Conservation (phyloP, 441 rosid genomes). For the Gossypium davidsonii region DNA sequence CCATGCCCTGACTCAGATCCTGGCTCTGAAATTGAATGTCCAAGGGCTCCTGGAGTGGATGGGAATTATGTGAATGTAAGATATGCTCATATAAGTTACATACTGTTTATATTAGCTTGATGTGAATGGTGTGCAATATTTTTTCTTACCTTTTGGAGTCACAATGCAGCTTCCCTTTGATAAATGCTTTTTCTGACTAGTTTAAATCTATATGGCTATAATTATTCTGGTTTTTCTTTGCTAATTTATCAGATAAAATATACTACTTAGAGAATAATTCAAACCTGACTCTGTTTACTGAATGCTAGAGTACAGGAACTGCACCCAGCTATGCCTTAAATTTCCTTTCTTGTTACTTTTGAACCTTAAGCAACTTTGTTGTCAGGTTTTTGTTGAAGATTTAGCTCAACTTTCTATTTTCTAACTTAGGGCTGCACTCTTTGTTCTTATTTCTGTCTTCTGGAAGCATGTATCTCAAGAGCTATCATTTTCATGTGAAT, state of each 20-base stretch:
- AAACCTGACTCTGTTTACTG: neutral
- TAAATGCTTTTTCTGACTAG: neutral
- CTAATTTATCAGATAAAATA: neutral
- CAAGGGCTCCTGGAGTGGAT: slow-evolving; percentile 83
- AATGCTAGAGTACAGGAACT: neutral
- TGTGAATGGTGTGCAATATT: neutral
- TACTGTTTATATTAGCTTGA: neutral
- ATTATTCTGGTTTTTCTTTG: neutral
- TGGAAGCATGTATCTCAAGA: neutral
- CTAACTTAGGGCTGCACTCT: neutral
- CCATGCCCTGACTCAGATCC: slow-evolving; percentile 80
- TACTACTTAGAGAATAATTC: neutral
- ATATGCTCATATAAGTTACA: neutral
- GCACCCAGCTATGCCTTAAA: neutral
- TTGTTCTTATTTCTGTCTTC: neutral
- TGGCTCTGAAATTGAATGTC: slow-evolving; percentile 80
- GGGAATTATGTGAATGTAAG: slow-evolving; percentile 96
- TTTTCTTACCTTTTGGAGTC: neutral
- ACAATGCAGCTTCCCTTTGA: neutral
- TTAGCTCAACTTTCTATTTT: neutral
- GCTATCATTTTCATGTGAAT: neutral
- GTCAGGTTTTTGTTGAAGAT: neutral
- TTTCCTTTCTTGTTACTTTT: neutral
- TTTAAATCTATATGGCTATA: neutral
- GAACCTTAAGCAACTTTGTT: neutral